Conservation (phyloP, 2,329 filamentous ascomycete species). For the Bipolaris zeicola region DNA sequence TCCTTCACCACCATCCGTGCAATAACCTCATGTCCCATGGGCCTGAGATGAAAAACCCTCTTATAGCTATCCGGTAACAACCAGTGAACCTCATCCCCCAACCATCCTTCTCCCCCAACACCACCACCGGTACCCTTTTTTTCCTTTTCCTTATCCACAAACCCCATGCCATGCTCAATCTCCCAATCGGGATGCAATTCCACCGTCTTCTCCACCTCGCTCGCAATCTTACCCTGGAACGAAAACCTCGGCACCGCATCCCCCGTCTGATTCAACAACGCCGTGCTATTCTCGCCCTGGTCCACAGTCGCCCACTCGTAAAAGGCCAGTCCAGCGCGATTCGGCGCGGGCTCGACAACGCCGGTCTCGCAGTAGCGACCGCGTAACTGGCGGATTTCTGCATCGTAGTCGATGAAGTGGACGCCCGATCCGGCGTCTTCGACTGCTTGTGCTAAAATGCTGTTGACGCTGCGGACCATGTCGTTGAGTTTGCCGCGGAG, state of each 20-base stretch:
- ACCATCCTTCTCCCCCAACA: not conserved
- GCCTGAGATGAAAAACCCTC: constrained; percentile 39
- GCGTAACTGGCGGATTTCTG: not conserved
- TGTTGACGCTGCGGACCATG: constrained; percentile 34
- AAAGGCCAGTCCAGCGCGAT: constrained; percentile 32
- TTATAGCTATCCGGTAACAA: constrained; percentile 40
- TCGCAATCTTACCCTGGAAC: not conserved
- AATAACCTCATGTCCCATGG: constrained; percentile 24
- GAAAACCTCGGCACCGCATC: not conserved
- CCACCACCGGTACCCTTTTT: no score
- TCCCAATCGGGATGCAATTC: not conserved
- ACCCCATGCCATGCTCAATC: not conserved
- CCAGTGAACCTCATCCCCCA: constrained; percentile 32
- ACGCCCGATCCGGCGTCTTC: not conserved
- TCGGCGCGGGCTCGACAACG: constrained; percentile 17
- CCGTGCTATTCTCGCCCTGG: constrained; percentile 26
- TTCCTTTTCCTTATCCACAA: not conserved
- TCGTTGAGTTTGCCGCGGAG: constrained; percentile 34
- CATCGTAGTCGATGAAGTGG: not conserved
- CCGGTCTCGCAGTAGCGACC: constrained; percentile 1
- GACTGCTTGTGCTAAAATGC: constrained; percentile 23
- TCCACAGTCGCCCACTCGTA: constrained; percentile 44
- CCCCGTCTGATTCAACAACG: constrained; percentile 21
- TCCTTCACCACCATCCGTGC: not conserved
- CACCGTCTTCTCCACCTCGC: not conserved